phyloP scores from a whole-genome alignment of 768 basidiomycete genomes.

The Suillus discolor region DNA sequence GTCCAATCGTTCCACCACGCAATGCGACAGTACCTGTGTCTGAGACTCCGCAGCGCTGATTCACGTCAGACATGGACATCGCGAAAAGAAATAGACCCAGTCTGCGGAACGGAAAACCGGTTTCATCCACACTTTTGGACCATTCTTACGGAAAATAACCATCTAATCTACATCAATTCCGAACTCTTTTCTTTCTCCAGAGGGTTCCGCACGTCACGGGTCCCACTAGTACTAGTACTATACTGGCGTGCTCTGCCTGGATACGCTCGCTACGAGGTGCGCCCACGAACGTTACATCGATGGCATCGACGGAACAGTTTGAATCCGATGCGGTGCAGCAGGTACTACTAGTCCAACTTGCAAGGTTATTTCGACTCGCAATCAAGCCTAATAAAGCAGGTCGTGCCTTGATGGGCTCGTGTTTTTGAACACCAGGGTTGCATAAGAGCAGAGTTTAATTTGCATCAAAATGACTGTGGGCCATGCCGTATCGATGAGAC shows the following conservation, averaged over 20 bases:
- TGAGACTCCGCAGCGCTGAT: background rate
- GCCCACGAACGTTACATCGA: background rate
- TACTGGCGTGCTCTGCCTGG: too few relatives aligned
- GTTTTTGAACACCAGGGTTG: background rate
- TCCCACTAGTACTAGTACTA: too few relatives aligned
- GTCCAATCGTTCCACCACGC: background rate
- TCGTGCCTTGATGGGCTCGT: background rate
- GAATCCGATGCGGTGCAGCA: background rate
- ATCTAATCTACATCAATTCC: background rate
- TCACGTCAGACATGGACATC: background rate
- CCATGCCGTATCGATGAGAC: background rate
- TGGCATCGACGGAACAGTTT: background rate
- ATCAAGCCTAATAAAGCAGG: background rate
- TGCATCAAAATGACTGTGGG: background rate
- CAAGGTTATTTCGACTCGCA: background rate
- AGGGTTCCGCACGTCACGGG: background rate
- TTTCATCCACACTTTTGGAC: too few relatives aligned
- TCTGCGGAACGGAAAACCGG: too few relatives aligned
- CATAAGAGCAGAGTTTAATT: background rate
- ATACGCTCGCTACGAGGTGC: background rate
- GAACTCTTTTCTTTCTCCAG: too few relatives aligned
- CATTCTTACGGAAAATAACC: background rate
- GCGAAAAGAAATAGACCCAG: too few relatives aligned
- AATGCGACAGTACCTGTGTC: background rate
- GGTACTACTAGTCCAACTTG: too few relatives aligned